A percentile compares a stretch with the other conserved stretches of the same genome.
Conservation (phyloP, 768 basidiomycete genomes). For the Boletus patriciae region DNA sequence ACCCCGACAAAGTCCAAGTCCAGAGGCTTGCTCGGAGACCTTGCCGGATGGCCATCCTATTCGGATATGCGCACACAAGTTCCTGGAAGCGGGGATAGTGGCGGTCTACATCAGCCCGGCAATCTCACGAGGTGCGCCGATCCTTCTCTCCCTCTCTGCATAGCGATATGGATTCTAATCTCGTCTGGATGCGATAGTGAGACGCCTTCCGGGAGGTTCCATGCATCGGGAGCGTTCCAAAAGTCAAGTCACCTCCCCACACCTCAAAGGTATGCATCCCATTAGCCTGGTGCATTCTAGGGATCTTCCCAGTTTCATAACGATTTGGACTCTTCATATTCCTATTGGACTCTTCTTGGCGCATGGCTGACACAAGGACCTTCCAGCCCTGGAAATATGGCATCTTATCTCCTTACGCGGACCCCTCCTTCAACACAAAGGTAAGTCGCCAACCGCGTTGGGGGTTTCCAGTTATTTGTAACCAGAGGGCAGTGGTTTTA, state of each 20-base stretch:
- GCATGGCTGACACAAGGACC: constrained; percentile 12
- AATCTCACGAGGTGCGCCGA: constrained; percentile 17
- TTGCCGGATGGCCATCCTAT: constrained; percentile 16
- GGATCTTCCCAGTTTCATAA: not conserved
- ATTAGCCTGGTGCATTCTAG: not conserved
- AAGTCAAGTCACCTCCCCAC: constrained; percentile 31
- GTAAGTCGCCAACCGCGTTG: constrained; percentile 15
- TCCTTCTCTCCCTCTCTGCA: not conserved
- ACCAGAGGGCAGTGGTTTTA: constrained; percentile 3
- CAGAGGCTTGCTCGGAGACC: constrained; percentile 10
- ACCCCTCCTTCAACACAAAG: constrained; percentile 12
- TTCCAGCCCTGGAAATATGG: constrained; percentile 36
- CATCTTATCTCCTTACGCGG: constrained; percentile 30
- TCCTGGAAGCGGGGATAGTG: constrained; percentile 14
- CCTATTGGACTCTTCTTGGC: not conserved
- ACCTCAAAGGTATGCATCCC: constrained; percentile 29
- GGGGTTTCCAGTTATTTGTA: not conserved
- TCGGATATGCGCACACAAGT: constrained; percentile 14
- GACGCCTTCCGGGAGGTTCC: constrained; percentile 3
- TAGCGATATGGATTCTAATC: not conserved
- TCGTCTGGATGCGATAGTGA: constrained; percentile 3
- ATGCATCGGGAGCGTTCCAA: constrained; percentile 7
- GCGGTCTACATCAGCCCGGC: constrained; percentile 5
- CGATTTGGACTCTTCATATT: not conserved
- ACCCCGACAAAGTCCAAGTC: constrained; percentile 13